These are phyloP conservation scores for Verruconis gallopava DNA, from an alignment of 2,329 filamentous ascomycete genomes.

Conservation along the genomic window DNA sequence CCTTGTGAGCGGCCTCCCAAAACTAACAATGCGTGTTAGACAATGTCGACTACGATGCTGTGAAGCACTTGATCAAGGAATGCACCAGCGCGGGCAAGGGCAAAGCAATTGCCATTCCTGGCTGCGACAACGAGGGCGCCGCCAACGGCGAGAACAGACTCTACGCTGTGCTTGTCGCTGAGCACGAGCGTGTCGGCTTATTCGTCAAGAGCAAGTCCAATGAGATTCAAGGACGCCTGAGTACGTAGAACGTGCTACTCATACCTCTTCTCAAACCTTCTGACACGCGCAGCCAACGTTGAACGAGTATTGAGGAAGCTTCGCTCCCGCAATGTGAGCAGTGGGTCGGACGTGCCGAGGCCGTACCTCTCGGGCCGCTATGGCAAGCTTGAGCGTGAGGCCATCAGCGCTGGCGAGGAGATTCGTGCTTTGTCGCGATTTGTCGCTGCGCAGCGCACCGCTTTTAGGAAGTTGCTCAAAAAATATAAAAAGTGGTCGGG, in stretches of 20 bases:
- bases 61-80: slow-evolving; percentile 73
- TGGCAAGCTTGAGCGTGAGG: slow-evolving; percentile 9
- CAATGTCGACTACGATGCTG: slow-evolving; percentile 79
- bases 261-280: neutral
- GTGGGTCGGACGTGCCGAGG: neutral
- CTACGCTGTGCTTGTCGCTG: slow-evolving; percentile 54
- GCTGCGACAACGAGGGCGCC: slow-evolving; percentile 44
- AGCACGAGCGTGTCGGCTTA: slow-evolving; percentile 65
- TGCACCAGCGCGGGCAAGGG: slow-evolving; percentile 61
- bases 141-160: slow-evolving; percentile 58
- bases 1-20: no score
- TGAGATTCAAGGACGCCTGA: slow-evolving; percentile 58
- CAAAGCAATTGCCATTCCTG: slow-evolving; percentile 60
- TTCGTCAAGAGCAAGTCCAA: slow-evolving; percentile 71
- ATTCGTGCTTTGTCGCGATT: slow-evolving; percentile 59
- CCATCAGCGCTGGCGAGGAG: slow-evolving; percentile 52
- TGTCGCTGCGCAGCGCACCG: slow-evolving; percentile 57
- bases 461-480: slow-evolving; percentile 72
- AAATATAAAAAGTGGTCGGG: slow-evolving; percentile 85
- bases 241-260: no score
- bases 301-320: slow-evolving; percentile 3
- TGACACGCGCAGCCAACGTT: neutral
- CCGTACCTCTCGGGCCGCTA: slow-evolving; percentile 1
- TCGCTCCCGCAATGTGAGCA: slow-evolving; percentile 1
- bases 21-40: slow-evolving; percentile 43